Conservation (phyloP, 2,329 filamentous ascomycete species). For the Penicillium sp. region DNA sequence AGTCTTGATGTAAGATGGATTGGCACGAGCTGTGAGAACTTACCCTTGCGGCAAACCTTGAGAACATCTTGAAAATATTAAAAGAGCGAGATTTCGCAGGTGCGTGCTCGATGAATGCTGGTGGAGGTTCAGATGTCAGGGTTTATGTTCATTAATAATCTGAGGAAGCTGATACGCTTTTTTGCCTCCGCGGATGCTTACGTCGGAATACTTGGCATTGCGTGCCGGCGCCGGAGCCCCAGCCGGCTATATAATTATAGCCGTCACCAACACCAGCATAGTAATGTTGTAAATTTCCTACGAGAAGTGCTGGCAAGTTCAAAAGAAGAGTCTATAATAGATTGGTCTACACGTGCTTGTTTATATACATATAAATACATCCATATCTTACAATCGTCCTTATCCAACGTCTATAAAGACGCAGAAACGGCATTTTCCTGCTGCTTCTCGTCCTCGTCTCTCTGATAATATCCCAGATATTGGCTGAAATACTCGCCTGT, state of each 20-base stretch:
- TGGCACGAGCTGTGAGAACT: not conserved
- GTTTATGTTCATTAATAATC: conserved; percentile 2
- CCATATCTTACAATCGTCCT: not conserved
- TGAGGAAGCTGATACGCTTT: not conserved
- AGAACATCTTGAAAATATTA: conserved; percentile 8
- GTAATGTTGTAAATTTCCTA: too few species aligned
- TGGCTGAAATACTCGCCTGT: conserved; percentile 50
- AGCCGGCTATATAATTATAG: too few species aligned
- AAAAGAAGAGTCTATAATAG: not conserved
- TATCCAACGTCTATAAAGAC: not conserved
- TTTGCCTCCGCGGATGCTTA: conserved; percentile 5
- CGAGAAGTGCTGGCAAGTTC: not conserved
- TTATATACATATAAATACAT: not conserved
- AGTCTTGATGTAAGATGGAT: not conserved
- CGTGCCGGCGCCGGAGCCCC: not conserved
- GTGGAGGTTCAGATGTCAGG: not conserved
- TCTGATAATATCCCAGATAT: conserved; percentile 24
- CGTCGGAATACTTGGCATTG: conserved; percentile 6
- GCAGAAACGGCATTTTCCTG: not conserved
- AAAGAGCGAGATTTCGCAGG: not conserved
- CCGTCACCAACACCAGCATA: too few species aligned
- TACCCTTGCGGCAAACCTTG: conserved; percentile 6
- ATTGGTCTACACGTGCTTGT: not conserved
- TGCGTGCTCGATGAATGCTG: not conserved
- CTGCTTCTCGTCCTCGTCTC: conserved; percentile 3